Evolutionary conservation across 345 rosid species (phyloP), one percentile per base, ranked within the genome.

Genomic region (Eucalyptus tenuipes): DNA sequence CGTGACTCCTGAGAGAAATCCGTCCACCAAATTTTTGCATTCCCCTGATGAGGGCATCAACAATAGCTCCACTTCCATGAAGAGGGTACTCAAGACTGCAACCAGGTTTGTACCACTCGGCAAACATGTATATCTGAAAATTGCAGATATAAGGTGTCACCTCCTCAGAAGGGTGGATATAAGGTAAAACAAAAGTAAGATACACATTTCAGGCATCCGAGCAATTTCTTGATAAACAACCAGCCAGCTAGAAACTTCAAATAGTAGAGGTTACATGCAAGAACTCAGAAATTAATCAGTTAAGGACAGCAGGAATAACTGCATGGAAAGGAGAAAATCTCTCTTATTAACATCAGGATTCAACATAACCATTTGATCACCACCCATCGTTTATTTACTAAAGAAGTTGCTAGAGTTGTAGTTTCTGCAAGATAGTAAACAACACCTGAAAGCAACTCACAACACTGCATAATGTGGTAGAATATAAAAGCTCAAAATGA

Each of bases 31-130:
- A 97, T 93, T 97, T 97, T 87, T 94, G 93, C 90, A 97, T 90
- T 88, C 98, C 99, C 86, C 94, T 94, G 88, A 97, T 96, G 90
- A 97, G 99, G 59, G 99, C 99, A 61, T 93, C 95, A 55, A 97
- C 94, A 49, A 97, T 86, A 55, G 96, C 99, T 47, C 98, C 99
- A 44, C 92, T 96, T 40, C 99, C 99, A 90, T 95, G 94, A 87
- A 96, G 90, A 87, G 99, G 99, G 89, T 96, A 97, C 71, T 97
- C 99, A 80, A 97, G 88, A 57, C 93, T 88, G 92, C 97, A 96
- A 66, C 98, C 98, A 64, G 98, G 97, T 91, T 97, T 96, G 90
- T 97, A 97, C 99, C 98, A 97, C 92, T 96, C 99, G 6, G 99
- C 96, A 92, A 97, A 96, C 99, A 97, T 97, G 94, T 97, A 97